Base-by-base conservation (phyloP, 306 rosid genomes). In the Phaseolus lunatus region DNA sequence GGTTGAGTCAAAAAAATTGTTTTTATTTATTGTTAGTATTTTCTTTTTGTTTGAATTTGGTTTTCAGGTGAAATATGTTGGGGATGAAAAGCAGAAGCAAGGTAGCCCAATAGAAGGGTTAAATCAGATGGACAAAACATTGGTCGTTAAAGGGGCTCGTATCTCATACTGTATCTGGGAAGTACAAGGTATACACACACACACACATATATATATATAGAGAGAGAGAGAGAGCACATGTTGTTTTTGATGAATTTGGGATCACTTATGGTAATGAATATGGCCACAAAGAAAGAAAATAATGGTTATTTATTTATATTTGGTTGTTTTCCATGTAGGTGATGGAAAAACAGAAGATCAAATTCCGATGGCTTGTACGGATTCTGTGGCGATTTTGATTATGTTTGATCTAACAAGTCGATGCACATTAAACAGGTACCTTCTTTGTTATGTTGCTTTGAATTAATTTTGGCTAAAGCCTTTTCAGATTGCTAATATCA, bases 331-430 rank as follows among this genome's bases (percentile, higher is more conserved):
- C 7, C 58, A 41, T 56, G 77, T 47, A 95, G 99, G 92, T 63
- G 92, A 85, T 84, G 72, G 56, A 35, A 90, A 81, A 81, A 85
- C 90, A 48, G 81, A 82, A 26, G 91, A 88, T 4, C 87, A 88
- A 37, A 78, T 95, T 76, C 88, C 92, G 22, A 53, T 69, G 67
- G 97, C 99, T 66, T 95, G 99, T 73, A 88, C 73, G 79, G 97
- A 92, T 47, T 90, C 99, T 1, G 97, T 90, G 56, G 97, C 99
- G 27, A 90, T 95, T 83, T 83, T 95, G 72, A 85, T 83, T 80
- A 95, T 95, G 99, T 95, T 95, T 83, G 99, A 95, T 89, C 91
- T 95, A 78, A 95, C 99, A 52, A 92, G 99, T 74, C 90, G 99
- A 73, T 84, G 92, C 78, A 95, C 99, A 8, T 87, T 95, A 84